Evolutionary conservation across 2,329 filamentous ascomycete genomes (phyloP).

Genomic region (Botrytis pseudocinerea): DNA sequence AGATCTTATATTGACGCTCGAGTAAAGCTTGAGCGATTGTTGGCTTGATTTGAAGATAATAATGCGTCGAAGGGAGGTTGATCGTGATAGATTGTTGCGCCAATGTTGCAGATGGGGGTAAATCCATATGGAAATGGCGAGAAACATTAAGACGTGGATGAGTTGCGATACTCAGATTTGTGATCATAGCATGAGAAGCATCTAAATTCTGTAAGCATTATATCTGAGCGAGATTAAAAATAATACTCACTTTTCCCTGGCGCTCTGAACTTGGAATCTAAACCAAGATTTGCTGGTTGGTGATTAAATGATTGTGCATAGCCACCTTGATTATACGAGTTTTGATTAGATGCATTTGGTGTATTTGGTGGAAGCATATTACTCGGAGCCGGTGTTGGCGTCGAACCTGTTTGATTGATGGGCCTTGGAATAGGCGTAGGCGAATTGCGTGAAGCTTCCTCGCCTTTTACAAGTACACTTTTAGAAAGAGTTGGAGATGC

Average conservation of each 20-base stretch:
- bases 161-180: conserved; percentile 63
- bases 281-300: conserved; percentile 41
- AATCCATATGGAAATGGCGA: conserved; percentile 60
- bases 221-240: conserved; percentile 15
- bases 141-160: conserved; percentile 66
- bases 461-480: conserved; percentile 44
- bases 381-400: conserved; percentile 31
- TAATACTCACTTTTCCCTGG: conserved; percentile 49
- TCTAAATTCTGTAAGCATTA: conserved; percentile 44
- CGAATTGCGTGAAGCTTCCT: conserved; percentile 39
- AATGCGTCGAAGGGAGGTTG: conserved; percentile 65
- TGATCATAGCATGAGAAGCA: conserved; percentile 63
- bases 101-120: conserved; percentile 65
- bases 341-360: conserved; percentile 32
- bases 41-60: conserved; percentile 70
- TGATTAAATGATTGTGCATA: conserved; percentile 40
- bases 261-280: conserved; percentile 47
- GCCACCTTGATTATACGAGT: conserved; percentile 31
- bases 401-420: conserved; percentile 44
- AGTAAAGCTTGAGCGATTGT: conserved; percentile 63
- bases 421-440: conserved; percentile 39
- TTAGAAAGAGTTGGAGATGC: conserved; percentile 40
- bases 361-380: conserved; percentile 40
- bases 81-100: conserved; percentile 73
- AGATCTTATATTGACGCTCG: conserved; percentile 73